A percentile compares a stretch with the other conserved stretches of the same genome.
phyloP scores from a whole-genome alignment of 768 basidiomycete genomes.

The Amanita phalloides region DNA sequence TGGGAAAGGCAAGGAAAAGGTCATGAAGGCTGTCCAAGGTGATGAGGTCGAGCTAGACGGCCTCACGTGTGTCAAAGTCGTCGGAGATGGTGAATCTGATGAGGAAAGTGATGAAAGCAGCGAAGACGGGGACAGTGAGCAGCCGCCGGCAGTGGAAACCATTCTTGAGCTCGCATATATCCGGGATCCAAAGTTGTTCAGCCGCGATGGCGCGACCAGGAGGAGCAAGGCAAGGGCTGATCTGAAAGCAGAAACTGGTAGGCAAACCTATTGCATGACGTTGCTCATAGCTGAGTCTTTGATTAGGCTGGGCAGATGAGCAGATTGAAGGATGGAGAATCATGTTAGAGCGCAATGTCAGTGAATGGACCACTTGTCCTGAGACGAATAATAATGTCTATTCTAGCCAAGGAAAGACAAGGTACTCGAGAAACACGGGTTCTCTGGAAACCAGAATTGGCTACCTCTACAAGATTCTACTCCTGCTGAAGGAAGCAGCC shows the following conservation, averaged over 20 bases:
- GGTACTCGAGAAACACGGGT: conserved; percentile 68
- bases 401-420: conserved; percentile 62
- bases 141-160: conserved; percentile 36
- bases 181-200: conserved; percentile 63
- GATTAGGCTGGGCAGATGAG: conserved; percentile 61
- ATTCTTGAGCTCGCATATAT: conserved; percentile 73
- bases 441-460: conserved; percentile 47
- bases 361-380: not conserved
- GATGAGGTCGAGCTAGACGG: conserved; percentile 45
- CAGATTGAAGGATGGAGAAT: conserved; percentile 91
- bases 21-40: conserved; percentile 19
- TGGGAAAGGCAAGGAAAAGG: conserved; percentile 18
- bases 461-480: conserved; percentile 1
- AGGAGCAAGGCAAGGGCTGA: conserved; percentile 56
- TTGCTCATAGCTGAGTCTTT: not conserved
- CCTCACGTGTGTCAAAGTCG: conserved; percentile 30
- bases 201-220: conserved; percentile 63
- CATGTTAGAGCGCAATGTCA: conserved; percentile 86
- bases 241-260: conserved; percentile 60
- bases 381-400: not conserved
- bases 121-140: conserved; percentile 16
- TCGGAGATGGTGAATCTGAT: conserved; percentile 51
- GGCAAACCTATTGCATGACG: conserved; percentile 7
- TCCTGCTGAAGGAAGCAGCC: conserved; percentile 13
- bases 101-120: conserved; percentile 26